A percentile compares a stretch with the other conserved stretches of the same genome.
Conservation (phyloP, 192 early-diverging fungal species). For the Linnemannia elongata region DNA sequence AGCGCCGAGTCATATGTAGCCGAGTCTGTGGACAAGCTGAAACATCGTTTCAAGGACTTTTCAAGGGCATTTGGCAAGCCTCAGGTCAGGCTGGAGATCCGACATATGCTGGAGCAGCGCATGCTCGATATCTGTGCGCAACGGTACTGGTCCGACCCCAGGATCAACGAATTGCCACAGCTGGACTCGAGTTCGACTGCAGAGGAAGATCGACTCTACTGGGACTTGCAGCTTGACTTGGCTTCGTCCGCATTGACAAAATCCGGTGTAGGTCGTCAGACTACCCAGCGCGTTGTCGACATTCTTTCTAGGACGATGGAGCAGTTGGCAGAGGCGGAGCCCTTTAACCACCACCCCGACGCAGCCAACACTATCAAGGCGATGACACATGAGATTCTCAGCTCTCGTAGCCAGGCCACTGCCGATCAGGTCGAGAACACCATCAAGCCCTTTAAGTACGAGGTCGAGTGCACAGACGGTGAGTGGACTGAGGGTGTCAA, state of each 20-base stretch:
- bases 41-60: slow-evolving; percentile 96
- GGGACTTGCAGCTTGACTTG: slow-evolving; percentile 87
- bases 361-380: slow-evolving; percentile 83
- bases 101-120: slow-evolving; percentile 90
- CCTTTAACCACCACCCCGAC: slow-evolving; percentile 88
- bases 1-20: slow-evolving; percentile 97
- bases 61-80: slow-evolving; percentile 92
- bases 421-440: slow-evolving; percentile 99
- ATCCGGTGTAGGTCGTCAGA: slow-evolving; percentile 91
- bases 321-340: slow-evolving; percentile 81
- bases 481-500: slow-evolving; percentile 95
- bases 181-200: slow-evolving; percentile 62
- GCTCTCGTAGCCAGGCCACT: slow-evolving; percentile 88
- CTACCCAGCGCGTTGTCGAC: slow-evolving; percentile 94
- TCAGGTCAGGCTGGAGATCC: slow-evolving; percentile 92
- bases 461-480: slow-evolving; percentile 91
- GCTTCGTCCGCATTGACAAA: slow-evolving; percentile 92
- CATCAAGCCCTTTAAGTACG: slow-evolving; percentile 99
- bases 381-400: slow-evolving; percentile 89
- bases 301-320: slow-evolving; percentile 88
- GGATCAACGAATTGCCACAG: slow-evolving; percentile 76
- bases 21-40: slow-evolving; percentile 93
- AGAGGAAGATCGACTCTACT: slow-evolving; percentile 76
- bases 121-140: slow-evolving; percentile 93
- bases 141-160: slow-evolving; percentile 91